Evolutionary conservation across 768 basidiomycete genomes (phyloP), one percentile per base, ranked within the genome.

Genomic region (Kockovaella imperatae): DNA sequence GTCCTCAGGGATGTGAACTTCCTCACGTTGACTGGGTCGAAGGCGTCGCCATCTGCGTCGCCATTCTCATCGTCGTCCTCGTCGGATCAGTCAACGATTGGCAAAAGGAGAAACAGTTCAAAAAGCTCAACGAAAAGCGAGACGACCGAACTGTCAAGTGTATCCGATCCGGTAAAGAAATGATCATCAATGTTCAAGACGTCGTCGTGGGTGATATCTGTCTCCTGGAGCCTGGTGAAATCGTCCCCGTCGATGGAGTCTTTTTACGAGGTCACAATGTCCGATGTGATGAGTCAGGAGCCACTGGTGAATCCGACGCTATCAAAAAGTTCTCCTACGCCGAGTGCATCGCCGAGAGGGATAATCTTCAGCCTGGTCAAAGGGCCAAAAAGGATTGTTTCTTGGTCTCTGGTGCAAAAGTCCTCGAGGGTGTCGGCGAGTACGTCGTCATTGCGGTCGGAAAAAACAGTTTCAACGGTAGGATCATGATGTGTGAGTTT

Each of bases 61-160:
- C 77, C 24, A 75, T 78, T 54, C 45, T 73, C 41, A 76, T 78
- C 52, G 76, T 78, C 68, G 76, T 74, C 49, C 60, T 88, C 35
- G 93, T 99, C 48, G 93, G 93, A 25, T 89, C 90, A 11, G 57
- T 96, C 35, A 97, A 96, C 63, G 95, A 99, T 72, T 99, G 87
- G 84, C 90, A 96, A 72, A 97, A 97, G 72, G 95, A 99, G 71
- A 82, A 83, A 1, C 95, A 97, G 72, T 99, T 99, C 76, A 82
- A 83, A 61, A 77, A 75, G 17, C 78, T 99, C 34, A 97, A 96
- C 64, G 86, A 85, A 59, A 85, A 91, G 73, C 93, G 93, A 72
- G 93, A 97, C 48, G 95, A 93, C 58, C 85, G 95, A 23, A 80
- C 78, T 4, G 81, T 89, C 59, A 89, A 89, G 71, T 83, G 84